Percentiles rank a stretch among this genome's conserved stretches.
phyloP scores from a whole-genome alignment of 352 stramenopile genomes.

The Pythium guiyangense region DNA sequence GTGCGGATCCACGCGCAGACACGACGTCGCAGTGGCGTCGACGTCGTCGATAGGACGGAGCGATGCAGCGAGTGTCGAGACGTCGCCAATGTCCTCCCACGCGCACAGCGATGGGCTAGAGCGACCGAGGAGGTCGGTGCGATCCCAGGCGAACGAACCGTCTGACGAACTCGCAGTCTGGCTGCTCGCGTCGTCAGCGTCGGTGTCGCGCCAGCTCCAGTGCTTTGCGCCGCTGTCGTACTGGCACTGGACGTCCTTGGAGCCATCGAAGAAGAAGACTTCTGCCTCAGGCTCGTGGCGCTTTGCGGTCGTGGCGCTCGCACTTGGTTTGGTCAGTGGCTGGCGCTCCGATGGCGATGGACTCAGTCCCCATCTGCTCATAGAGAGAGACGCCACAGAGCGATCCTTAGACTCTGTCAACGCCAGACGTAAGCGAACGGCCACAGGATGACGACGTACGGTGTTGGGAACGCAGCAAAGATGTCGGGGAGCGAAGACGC shows the following conservation, averaged over 20 bases:
- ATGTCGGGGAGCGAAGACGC: background rate
- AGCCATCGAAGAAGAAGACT: constrained; percentile 40
- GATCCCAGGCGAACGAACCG: background rate
- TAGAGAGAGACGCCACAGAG: background rate
- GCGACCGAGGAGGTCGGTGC: background rate
- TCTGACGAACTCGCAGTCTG: constrained; percentile 14
- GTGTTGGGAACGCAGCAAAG: background rate
- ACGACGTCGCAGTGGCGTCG: constrained; percentile 14
- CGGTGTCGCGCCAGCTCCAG: constrained; percentile 6
- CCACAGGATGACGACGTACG: background rate
- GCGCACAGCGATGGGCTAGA: constrained; percentile 10
- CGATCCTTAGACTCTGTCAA: background rate
- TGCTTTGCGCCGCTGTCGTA: background rate
- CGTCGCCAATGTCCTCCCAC: constrained; percentile 44
- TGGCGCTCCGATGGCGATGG: background rate
- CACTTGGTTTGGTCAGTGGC: background rate
- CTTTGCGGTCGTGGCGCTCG: background rate
- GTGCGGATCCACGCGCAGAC: constrained; percentile 11
- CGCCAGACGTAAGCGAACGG: background rate
- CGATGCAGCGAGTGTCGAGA: background rate
- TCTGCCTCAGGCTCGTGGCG: constrained; percentile 10
- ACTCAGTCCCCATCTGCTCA: background rate
- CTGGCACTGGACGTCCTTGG: constrained; percentile 19
- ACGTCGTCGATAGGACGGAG: background rate
- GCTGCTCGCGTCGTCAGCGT: constrained; percentile 16